Evolutionary conservation across 2,329 filamentous ascomycete genomes (phyloP), one percentile per base, ranked within the genome.

Genomic region (Paraphaeosphaeria sporulosa): DNA sequence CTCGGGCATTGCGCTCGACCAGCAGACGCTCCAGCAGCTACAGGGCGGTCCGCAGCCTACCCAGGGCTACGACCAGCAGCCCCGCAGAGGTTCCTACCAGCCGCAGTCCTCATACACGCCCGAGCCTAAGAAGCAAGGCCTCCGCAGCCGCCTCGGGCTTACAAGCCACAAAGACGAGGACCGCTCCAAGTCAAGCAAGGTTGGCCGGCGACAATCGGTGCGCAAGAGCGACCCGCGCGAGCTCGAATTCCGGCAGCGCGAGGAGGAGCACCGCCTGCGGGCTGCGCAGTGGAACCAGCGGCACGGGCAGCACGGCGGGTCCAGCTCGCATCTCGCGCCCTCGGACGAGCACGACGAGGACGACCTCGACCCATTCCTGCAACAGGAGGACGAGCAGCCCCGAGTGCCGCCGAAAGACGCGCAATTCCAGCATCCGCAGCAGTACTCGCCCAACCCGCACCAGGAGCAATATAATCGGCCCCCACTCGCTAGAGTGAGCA

Each of bases 401-500:
- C 69, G 72, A 50, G 73, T 74, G 36, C 76, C 76, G n/a, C 74
- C 74, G 25, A 77, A 78, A 55, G 75, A 78, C 60, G 32, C 58
- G n/a, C 68, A 63, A 27, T 77, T 73, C 47, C 73, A 66, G 27
- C 71, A 70, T 48, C 59, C 64, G 51, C 66, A 65, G 59, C 70
- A 71, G 21, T 73, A 70, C 59, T 70, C 57, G 55, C 67, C 64
- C 23, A 73, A 70, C 53, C 63, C 72, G 36, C 72, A 71, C 34
- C 73, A 74, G 63, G 71, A 72, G 44, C 68, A 71, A 60, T 74
- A 72, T 61, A 68, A 62, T 68, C 76, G 74, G 69, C 72, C 71
- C 70, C 73, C 71, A 72, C 72, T 77, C 65, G 73, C 73, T 65
- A 74, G 72, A 59, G 75, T 78, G 55, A 75, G 73, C 72, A 77